Evolutionary conservation across 805 yeast genomes (phyloP), one percentile per base, ranked within the genome.

Genomic region (Candida sphagnicola): DNA sequence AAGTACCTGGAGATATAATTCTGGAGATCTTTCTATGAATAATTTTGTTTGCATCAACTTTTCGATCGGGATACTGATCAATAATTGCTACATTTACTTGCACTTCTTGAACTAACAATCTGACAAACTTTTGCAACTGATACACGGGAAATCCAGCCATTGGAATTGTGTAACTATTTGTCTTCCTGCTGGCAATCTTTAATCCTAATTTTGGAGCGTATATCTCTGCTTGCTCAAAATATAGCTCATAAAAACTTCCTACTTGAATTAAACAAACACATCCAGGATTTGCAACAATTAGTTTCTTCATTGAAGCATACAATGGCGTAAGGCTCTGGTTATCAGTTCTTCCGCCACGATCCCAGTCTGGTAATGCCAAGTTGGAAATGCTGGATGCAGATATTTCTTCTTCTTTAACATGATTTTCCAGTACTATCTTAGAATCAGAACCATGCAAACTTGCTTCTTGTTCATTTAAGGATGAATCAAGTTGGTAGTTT

Each of bases 61-160:
- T 44, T 19, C 45, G 44, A 8, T 46, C 28, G 4, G 61, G 62
- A 41, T 43, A 56, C 59, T 91, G 95, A 49, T 86, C 93, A n/a
- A 87, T 78, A 5, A 90, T 70, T 0, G 91, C 95, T 0, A 89
- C 97, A 38, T 81, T 83, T 35, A 73, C 69, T 2, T 80, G 81
- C 16, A 75, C 60, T 25, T 80, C 86, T 39, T 81, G 80, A 2
- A 93, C 95, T 18, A 90, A 70, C 0, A 80, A 68, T 49, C 79
- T 78, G 26, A 89, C 74, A 53, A 86, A 90, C 41, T 88, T 75
- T 39, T 81, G 85, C 14, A 89, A 59, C 40, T 80, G 86, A 30
- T 64, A 61, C 4, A 75, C 67, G 0, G 99, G 99, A 50, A 93
- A 93, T 0, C 99, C 99, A 0, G 97, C 87, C 85, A 93, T 88